These are phyloP conservation scores for Erigeron canadensis DNA, from an alignment of 129 eudicot genomes.

Conservation along the genomic window DNA sequence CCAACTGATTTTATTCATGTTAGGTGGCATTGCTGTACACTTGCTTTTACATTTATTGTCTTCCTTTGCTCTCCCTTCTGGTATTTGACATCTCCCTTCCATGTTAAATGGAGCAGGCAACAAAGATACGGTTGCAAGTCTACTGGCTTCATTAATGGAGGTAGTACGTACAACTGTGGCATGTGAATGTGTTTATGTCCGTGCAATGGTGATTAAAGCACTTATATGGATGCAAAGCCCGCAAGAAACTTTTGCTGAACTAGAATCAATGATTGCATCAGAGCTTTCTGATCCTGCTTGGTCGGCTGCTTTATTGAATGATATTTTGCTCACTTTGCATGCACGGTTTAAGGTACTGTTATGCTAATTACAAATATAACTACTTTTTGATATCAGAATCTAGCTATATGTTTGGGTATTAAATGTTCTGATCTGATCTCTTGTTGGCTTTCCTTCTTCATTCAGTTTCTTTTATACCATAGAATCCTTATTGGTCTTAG, in stretches of 20 bases:
- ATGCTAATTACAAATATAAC: background rate
- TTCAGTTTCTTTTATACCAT: conserved; percentile 3
- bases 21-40: background rate
- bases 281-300: conserved; percentile 98
- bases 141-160: conserved; percentile 95
- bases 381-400: background rate
- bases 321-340: conserved; percentile 88
- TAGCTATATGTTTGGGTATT: background rate
- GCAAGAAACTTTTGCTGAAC: conserved; percentile 82
- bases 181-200: conserved; percentile 98
- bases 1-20: background rate
- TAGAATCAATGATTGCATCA: conserved; percentile 85
- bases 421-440: conserved; percentile 1
- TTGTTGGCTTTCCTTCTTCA: conserved; percentile 14
- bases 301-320: conserved; percentile 90
- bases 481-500: conserved; percentile 10
- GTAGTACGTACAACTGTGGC: conserved; percentile 97
- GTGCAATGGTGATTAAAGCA: conserved; percentile 97
- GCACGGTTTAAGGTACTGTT: conserved; percentile 90
- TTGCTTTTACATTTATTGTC: conserved; percentile 7
- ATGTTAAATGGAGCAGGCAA: conserved; percentile 57
- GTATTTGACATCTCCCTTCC: conserved; percentile 43
- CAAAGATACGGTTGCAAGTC: conserved; percentile 75
- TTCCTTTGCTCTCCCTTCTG: conserved; percentile 30
- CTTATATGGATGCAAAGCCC: conserved; percentile 99